These are phyloP conservation scores for Xanthoparmelia taractica DNA, from an alignment of 495 filamentous ascomycete species.

Conservation along the genomic window DNA sequence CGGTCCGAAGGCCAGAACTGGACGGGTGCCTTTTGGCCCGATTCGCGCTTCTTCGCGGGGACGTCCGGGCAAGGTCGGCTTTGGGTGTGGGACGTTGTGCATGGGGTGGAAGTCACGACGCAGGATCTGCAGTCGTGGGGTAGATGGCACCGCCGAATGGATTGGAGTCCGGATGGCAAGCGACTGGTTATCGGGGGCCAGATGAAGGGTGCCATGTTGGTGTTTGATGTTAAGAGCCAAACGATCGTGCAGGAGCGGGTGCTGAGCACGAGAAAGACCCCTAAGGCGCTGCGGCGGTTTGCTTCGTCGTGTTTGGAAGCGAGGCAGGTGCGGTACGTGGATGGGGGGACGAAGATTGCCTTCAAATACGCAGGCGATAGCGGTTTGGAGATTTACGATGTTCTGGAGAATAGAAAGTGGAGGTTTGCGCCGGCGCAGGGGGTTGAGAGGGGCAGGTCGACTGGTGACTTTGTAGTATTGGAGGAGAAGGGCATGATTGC, in stretches of 20 bases:
- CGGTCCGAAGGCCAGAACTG: slow-evolving; percentile 23
- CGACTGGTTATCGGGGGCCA: slow-evolving; percentile 7
- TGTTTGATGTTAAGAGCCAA: slow-evolving; percentile 19
- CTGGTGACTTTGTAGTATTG: neutral
- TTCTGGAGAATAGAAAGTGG: slow-evolving; percentile 5
- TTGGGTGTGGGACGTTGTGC: slow-evolving; percentile 19
- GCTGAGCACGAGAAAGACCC: slow-evolving; percentile 8
- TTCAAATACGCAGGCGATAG: slow-evolving; percentile 5
- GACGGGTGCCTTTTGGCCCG: slow-evolving; percentile 27
- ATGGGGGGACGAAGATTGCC: slow-evolving; percentile 13
- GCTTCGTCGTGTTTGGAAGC: neutral
- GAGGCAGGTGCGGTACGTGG: neutral
- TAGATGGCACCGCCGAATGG: slow-evolving; percentile 1
- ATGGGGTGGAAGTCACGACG: slow-evolving; percentile 20
- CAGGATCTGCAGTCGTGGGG: slow-evolving; percentile 16
- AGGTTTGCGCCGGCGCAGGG: slow-evolving; percentile 4
- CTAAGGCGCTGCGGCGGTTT: slow-evolving; percentile 1
- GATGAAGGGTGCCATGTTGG: neutral
- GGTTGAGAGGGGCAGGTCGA: neutral
- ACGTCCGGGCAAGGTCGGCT: slow-evolving; percentile 2
- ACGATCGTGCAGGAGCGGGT: slow-evolving; percentile 12
- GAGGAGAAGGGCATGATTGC: slow-evolving; percentile 1
- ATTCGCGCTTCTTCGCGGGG: slow-evolving; percentile 21
- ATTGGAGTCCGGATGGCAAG: slow-evolving; percentile 18
- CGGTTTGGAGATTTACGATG: slow-evolving; percentile 22